Conservation (phyloP, 2,329 filamentous ascomycete species). For the Claviceps sp. region DNA sequence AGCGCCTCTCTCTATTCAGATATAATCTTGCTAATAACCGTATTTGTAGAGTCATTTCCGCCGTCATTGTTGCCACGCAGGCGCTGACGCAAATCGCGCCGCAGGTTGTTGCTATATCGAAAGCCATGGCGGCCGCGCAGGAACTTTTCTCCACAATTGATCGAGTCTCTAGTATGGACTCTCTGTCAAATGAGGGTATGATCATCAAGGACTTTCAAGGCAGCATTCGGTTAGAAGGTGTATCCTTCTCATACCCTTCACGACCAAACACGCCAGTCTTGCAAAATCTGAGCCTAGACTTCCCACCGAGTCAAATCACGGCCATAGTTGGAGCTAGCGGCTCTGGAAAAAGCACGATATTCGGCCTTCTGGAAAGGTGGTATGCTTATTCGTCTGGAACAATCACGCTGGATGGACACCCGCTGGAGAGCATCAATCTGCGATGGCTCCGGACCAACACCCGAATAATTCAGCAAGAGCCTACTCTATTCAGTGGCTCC, state of each 20-base stretch:
- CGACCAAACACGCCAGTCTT: slow-evolving; percentile 1
- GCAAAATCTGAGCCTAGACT: neutral
- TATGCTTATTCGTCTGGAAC: slow-evolving; percentile 35
- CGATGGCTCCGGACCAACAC: slow-evolving; percentile 40
- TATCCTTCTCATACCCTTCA: slow-evolving; percentile 29
- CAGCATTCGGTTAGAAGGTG: slow-evolving; percentile 32
- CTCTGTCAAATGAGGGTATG: slow-evolving; percentile 24
- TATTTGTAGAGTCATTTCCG: slow-evolving; percentile 31
- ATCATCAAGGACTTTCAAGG: slow-evolving; percentile 19
- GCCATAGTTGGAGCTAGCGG: slow-evolving; percentile 46
- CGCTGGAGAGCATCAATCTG: slow-evolving; percentile 32
- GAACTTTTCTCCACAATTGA: slow-evolving; percentile 36
- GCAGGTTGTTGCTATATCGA: slow-evolving; percentile 30
- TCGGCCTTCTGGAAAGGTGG: slow-evolving; percentile 45
- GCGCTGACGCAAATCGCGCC: slow-evolving; percentile 33
- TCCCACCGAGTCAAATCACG: slow-evolving; percentile 26
- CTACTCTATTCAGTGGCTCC: slow-evolving; percentile 37
- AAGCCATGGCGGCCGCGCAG: slow-evolving; percentile 31
- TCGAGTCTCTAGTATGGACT: slow-evolving; percentile 28
- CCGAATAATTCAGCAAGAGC: slow-evolving; percentile 40
- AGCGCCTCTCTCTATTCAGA: neutral
- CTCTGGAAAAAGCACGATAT: slow-evolving; percentile 44
- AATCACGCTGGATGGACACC: slow-evolving; percentile 29
- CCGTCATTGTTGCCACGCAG: slow-evolving; percentile 32
- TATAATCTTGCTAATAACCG: neutral